These are phyloP conservation scores for Scutellaria minor DNA, from an alignment of 257 asterid genomes.

Conservation along the genomic window DNA sequence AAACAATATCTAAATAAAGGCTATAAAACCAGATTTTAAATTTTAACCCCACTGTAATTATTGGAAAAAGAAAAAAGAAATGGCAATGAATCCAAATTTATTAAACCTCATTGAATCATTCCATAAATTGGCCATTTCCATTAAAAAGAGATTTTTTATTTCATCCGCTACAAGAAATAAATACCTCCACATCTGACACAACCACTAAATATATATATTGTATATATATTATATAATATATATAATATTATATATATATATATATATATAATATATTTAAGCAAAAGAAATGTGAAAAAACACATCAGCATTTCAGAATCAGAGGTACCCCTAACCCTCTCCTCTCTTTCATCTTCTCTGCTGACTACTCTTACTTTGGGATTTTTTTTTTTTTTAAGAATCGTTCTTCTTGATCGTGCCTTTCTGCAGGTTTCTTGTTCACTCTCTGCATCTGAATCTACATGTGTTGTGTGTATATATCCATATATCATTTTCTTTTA, in stretches of 20 bases:
- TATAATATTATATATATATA: background rate
- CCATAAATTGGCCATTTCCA: too few relatives aligned
- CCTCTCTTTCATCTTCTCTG: slow-evolving; percentile 30
- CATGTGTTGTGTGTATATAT: background rate
- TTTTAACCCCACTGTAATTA: too few relatives aligned
- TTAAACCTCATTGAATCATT: too few relatives aligned
- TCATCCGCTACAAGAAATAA: background rate
- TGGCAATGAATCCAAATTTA: too few relatives aligned
- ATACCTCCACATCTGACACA: too few relatives aligned
- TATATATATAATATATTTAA: background rate
- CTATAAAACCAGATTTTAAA: too few relatives aligned
- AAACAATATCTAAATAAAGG: too few relatives aligned
- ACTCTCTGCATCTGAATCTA: slow-evolving; percentile 26
- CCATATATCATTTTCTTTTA: background rate
- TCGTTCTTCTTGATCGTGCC: slow-evolving; percentile 39
- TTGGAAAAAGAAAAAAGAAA: too few relatives aligned
- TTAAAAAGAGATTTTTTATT: background rate
- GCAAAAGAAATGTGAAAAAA: background rate
- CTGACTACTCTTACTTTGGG: slow-evolving; percentile 35
- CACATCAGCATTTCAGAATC: slow-evolving; percentile 28
- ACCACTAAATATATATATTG: too few relatives aligned
- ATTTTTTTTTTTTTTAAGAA: slow-evolving; percentile 17
- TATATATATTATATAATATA: background rate
- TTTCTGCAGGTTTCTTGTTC: slow-evolving; percentile 33
- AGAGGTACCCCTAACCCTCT: background rate